These are phyloP conservation scores for Lodderomyces pseudojiufengensis DNA, from an alignment of 1,139 yeast species.

Conservation along the genomic window DNA sequence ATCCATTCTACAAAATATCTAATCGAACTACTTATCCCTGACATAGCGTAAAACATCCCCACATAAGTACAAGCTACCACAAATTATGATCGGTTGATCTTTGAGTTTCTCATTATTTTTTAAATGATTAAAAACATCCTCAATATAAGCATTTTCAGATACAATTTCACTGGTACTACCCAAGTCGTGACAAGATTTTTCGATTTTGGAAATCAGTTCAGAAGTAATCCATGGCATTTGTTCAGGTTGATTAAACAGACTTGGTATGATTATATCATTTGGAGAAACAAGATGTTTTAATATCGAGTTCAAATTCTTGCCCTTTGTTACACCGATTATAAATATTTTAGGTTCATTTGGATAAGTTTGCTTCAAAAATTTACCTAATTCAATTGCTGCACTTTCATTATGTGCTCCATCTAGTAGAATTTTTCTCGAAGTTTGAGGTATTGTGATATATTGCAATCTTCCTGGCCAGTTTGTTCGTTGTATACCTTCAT, in stretches of 20 bases:
- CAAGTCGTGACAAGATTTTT: too few species aligned
- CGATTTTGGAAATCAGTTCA: slow-evolving; percentile 26
- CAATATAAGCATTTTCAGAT: slow-evolving; percentile 15
- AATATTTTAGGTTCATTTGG: slow-evolving; percentile 45
- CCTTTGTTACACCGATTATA: slow-evolving; percentile 71
- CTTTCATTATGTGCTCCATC: slow-evolving; percentile 95
- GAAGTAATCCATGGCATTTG: slow-evolving; percentile 91
- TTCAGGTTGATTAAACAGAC: slow-evolving; percentile 66
- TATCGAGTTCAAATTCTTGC: slow-evolving; percentile 57
- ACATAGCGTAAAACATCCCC: slow-evolving; percentile 54
- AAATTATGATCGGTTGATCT: slow-evolving; percentile 48
- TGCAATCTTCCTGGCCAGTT: slow-evolving; percentile 69
- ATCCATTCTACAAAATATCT: too few species aligned
- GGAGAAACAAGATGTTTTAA: slow-evolving; percentile 46
- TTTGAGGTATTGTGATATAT: slow-evolving; percentile 24
- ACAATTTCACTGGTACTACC: slow-evolving; percentile 6
- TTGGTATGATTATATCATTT: slow-evolving; percentile 56
- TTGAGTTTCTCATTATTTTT: too few species aligned
- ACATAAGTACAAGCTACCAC: slow-evolving; percentile 78
- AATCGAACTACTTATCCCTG: slow-evolving; percentile 12
- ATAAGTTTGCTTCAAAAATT: slow-evolving; percentile 19
- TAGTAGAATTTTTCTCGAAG: slow-evolving; percentile 38
- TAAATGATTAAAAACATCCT: slow-evolving; percentile 20
- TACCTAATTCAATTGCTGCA: slow-evolving; percentile 68
- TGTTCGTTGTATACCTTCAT: slow-evolving; percentile 48